Conservation (phyloP, 2,329 filamentous ascomycete genomes). For the Phaeoacremonium minimum region DNA sequence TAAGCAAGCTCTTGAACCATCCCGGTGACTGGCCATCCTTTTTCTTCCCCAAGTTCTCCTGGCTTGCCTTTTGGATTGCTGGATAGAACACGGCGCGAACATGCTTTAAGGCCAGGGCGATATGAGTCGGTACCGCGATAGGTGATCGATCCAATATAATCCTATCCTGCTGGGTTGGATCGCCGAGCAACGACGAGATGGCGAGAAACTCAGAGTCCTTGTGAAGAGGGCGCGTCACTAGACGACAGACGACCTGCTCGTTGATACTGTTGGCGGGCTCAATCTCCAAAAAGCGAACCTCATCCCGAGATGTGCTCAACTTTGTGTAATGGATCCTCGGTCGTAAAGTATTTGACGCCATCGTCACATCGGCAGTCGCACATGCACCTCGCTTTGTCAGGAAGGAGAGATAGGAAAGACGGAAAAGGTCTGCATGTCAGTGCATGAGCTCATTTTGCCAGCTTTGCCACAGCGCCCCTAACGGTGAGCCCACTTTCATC, state of each 20-base stretch:
- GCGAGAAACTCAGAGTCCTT: slow-evolving; percentile 5
- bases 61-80: not conserved
- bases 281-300: slow-evolving; percentile 8
- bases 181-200: slow-evolving; percentile 6
- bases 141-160: slow-evolving; percentile 4
- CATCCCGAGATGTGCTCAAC: too few species aligned
- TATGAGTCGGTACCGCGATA: slow-evolving; percentile 2
- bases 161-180: slow-evolving; percentile 3
- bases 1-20: not conserved
- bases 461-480: too few species aligned
- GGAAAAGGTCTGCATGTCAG: too few species aligned
- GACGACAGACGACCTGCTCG: slow-evolving; percentile 5
- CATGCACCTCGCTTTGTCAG: too few species aligned
- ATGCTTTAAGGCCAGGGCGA: slow-evolving; percentile 5
- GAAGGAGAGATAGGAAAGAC: too few species aligned
- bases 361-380: too few species aligned
- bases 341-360: too few species aligned
- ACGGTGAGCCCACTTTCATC: too few species aligned
- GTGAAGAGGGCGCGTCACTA: slow-evolving; percentile 5
- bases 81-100: slow-evolving; percentile 4
- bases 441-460: too few species aligned
- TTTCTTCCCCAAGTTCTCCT: not conserved
- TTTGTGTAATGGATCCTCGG: too few species aligned
- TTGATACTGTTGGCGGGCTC: slow-evolving; percentile 5
- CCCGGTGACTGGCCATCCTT: not conserved